A percentile compares a stretch with the other conserved stretches of the same genome.
Conservation (phyloP, 129 eudicot species). For the Flaveria bidentis region DNA sequence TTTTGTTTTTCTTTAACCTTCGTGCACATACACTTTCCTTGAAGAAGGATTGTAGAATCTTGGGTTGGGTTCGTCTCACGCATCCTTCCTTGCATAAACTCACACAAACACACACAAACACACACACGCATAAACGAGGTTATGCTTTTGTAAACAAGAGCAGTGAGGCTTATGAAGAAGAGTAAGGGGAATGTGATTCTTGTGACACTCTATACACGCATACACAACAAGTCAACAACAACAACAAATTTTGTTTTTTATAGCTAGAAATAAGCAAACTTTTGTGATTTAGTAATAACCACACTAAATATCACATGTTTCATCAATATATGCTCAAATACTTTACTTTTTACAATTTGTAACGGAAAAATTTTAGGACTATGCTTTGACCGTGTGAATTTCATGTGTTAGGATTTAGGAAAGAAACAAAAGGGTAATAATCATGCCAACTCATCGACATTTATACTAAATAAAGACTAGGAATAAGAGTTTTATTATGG, state of each 20-base stretch:
- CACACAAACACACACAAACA: neutral
- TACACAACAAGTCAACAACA: neutral
- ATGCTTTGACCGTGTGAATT: constrained; percentile 31
- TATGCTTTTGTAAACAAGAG: neutral
- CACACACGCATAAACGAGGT: neutral
- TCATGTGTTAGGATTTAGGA: constrained; percentile 11
- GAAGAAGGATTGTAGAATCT: constrained; percentile 10
- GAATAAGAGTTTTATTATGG: neutral
- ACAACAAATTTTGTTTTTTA: constrained; percentile 24
- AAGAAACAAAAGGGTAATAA: neutral
- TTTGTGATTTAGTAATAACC: constrained; percentile 13
- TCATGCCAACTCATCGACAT: constrained; percentile 1
- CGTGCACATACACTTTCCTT: neutral
- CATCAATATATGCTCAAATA: constrained; percentile 10
- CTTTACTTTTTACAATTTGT: constrained; percentile 19
- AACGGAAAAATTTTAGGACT: constrained; percentile 20
- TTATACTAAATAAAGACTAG: neutral
- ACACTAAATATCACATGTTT: constrained; percentile 3
- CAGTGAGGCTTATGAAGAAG: neutral
- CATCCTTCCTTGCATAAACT: constrained; percentile 8
- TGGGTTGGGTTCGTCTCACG: neutral
- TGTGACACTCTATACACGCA: constrained; percentile 19
- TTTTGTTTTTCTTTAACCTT: constrained; percentile 3
- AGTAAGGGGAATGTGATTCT: constrained; percentile 6
- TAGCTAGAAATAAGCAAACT: neutral